Evolutionary conservation across 83 land plant genomes (phyloP).

Genomic region (Picea abies): DNA sequence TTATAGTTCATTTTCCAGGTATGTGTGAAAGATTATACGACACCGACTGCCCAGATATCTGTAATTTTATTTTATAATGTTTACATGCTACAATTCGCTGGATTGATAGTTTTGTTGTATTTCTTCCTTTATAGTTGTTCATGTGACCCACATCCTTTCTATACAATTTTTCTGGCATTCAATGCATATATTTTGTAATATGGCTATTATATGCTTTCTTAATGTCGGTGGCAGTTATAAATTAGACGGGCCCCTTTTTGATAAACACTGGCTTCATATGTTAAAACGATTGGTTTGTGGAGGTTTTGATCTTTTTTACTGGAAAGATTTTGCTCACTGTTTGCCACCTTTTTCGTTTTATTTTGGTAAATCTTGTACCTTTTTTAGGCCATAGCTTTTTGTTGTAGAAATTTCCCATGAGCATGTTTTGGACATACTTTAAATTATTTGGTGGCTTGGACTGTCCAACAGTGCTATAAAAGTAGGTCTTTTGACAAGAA

Average conservation of each 20-base stretch:
- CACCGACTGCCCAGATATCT: background rate
- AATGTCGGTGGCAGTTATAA: background rate
- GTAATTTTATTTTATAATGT: background rate
- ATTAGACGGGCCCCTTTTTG: background rate
- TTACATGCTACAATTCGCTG: background rate
- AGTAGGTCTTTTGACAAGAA: background rate
- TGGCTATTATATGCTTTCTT: background rate
- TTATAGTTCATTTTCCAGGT: constrained; percentile 80
- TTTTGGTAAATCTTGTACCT: background rate
- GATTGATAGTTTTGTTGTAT: background rate
- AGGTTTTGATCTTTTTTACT: background rate
- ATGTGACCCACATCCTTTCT: background rate
- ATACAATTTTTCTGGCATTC: background rate
- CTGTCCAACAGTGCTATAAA: too few relatives aligned
- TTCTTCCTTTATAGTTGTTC: too few relatives aligned
- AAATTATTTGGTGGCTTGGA: too few relatives aligned
- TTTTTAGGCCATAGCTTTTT: too few relatives aligned
- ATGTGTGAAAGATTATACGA: background rate
- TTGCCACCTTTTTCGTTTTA: background rate
- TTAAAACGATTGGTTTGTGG: background rate
- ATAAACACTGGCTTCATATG: too few relatives aligned
- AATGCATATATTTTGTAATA: too few relatives aligned
- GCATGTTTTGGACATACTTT: too few relatives aligned
- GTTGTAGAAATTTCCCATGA: too few relatives aligned
- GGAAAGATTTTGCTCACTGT: background rate